phyloP scores from a whole-genome alignment of 257 asterid species.

The Nicotiana sylvestris region DNA sequence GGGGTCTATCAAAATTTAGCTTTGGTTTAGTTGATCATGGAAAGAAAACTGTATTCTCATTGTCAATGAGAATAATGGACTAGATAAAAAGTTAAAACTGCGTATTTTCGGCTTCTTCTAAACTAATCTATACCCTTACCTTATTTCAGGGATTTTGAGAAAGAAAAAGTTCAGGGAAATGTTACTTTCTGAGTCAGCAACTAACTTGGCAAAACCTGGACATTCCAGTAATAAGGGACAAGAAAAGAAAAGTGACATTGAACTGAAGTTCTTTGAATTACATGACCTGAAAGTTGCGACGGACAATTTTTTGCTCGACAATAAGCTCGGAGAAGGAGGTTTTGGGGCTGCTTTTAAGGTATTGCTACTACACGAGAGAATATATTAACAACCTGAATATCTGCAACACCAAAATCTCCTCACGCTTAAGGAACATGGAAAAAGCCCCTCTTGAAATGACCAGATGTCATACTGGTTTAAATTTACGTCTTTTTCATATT shows the following conservation, averaged over 20 bases:
- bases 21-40: not conserved
- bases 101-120: constrained; percentile 17
- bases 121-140: not conserved
- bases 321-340: constrained; percentile 39
- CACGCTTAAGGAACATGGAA: not conserved
- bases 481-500: not conserved
- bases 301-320: constrained; percentile 20
- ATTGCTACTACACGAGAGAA: not conserved
- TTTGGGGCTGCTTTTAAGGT: constrained; percentile 40
- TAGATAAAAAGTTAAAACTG: constrained; percentile 9
- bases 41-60: not conserved
- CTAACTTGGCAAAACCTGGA: not conserved
- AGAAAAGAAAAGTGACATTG: not conserved
- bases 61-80: not conserved
- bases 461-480: not conserved
- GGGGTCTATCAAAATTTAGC: not conserved
- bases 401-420: not conserved
- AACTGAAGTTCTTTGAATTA: not conserved
- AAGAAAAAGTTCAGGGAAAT: not conserved
- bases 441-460: not conserved
- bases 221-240: not conserved
- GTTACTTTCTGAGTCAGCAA: not conserved
- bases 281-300: constrained; percentile 15
- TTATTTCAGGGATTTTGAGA: not conserved
- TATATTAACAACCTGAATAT: not conserved